Base-by-base conservation (phyloP, 139 green algal genomes). In the Micractinium conductrix region DNA sequence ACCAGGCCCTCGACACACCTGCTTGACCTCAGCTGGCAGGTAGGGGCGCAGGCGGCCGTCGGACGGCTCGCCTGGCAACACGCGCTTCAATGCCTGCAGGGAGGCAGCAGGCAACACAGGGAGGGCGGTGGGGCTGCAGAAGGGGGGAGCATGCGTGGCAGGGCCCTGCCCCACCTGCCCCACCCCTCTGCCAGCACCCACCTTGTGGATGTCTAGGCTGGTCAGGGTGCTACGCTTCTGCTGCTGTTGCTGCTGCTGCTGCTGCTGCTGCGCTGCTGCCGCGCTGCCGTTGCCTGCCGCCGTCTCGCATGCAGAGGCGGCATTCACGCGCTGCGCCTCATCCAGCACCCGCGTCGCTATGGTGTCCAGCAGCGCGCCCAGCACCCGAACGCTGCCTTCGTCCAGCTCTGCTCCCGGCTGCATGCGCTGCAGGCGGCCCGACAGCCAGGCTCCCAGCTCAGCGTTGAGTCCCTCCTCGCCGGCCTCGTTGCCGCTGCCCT, bases 151-250 rank as follows among this genome's bases (percentile, higher is more conserved):
- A 62, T 22, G 10, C 19, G 5, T 62, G 53, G 5, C 26, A 30
- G 53, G 2, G 10, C 5, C 19, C 19, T 21, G 53, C 19, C 7
- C 53, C 10, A 10, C 12, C 26, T 1, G 22, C 58, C 58, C 2
- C 58, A 67, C 58, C 19, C 5, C 24, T n/a, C n/a, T n/a, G n/a
- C n/a, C n/a, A 21, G 53, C 53, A 62, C 70, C 33, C 44, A 78
- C 86, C 70, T 89, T 84, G 48, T 85, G 81, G 4, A 89, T 89
- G 73, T 89, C 86, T 14, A 87, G 42, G 33, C 74, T 87, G 21
- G 86, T 89, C 21, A 89, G 43, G 12, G 85, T 44, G 42, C 53
- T 75, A 1, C 55, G 2, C 24, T 63, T 53, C 4, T 53, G 42
- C 14, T 72, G 65, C 35, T 17, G 14, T 3, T 72, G 65, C 65